Conservation (phyloP, 2,329 filamentous ascomycete species). For the Epichloe hybrida region DNA sequence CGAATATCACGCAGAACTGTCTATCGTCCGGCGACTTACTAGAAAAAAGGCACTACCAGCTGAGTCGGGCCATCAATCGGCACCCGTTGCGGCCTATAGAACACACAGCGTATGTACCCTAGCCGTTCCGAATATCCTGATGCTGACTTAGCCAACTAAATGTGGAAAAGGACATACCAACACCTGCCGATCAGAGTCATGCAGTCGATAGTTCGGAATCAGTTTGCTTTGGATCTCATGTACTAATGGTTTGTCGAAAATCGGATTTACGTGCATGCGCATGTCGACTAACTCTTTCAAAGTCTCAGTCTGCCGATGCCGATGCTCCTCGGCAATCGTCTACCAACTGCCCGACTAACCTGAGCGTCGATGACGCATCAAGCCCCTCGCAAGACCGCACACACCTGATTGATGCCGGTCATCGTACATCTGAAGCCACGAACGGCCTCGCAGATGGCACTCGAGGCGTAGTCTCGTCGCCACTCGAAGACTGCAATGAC, state of each 20-base stretch:
- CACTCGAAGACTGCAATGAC: not conserved
- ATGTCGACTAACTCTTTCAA: not conserved
- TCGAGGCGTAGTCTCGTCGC: not conserved
- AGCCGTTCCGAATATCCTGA: not conserved
- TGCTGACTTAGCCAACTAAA: not conserved
- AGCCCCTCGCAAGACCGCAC: not conserved
- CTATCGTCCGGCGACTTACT: conserved; percentile 2
- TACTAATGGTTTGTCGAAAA: not conserved
- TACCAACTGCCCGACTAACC: not conserved
- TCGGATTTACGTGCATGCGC: not conserved
- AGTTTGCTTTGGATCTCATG: not conserved
- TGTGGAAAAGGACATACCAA: not conserved
- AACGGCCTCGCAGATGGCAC: not conserved
- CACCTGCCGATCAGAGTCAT: conserved; percentile 1
- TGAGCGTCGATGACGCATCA: too few relatives aligned
- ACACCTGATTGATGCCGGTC: not conserved
- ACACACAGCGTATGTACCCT: not conserved
- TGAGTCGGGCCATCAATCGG: not conserved
- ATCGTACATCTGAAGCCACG: not conserved
- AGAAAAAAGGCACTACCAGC: conserved; percentile 7
- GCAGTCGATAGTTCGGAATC: not conserved
- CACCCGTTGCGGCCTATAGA: not conserved
- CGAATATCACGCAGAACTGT: too few relatives aligned
- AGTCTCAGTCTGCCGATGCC: not conserved
- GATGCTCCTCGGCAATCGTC: not conserved